Base-by-base conservation (phyloP, 2,329 filamentous ascomycete genomes). In the Ceratocystis alfenasii region DNA sequence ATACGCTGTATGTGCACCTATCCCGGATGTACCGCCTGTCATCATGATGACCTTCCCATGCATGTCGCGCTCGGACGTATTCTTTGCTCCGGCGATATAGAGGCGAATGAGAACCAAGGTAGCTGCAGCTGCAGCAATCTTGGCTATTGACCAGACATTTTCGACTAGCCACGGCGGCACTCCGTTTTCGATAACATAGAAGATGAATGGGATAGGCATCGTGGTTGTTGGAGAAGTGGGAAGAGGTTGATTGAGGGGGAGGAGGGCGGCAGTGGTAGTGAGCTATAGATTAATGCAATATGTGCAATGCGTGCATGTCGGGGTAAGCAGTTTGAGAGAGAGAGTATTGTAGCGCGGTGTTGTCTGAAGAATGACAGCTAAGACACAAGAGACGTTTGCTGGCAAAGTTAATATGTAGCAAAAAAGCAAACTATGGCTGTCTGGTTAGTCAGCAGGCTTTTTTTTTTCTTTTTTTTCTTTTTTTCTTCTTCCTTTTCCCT, bases 21-120 rank as follows among this genome's bases (percentile, higher is more conserved):
- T 88, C 15, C 94, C 94, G 59, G 92, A 93, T 64, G 94, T 99
- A 33, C 93, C 94, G 70, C 94, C 92, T 20, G 94, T 99, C 64
- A 99, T 84, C 80, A 99, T 87, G 57, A 96, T 82, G 62, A 99
- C 90, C 73, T 95, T 95, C 61, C 90, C 91, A 75, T 96, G 91
- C 86, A 99, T 91, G 65, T 88, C 81, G 67, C 90, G 83, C 73
- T 96, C 91, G 30, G 89, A 83, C 53, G 76, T 77, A 75, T 94
- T 96, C 70, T 76, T 78, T 12, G 86, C 83, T 70, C 94, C 95
- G 69, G 84, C 84, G 72, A 87, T 88, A 78, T 88, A 96, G 72
- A 80, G 79, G 79, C 96, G 97, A 61, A 81, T 71, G 36, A 81
- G 68, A 61, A 74, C 73, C 33, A 84, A 70, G 50, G 75, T 69